Conservation (phyloP, 805 yeast genomes). For the Ogataea parapolymorpha region DNA sequence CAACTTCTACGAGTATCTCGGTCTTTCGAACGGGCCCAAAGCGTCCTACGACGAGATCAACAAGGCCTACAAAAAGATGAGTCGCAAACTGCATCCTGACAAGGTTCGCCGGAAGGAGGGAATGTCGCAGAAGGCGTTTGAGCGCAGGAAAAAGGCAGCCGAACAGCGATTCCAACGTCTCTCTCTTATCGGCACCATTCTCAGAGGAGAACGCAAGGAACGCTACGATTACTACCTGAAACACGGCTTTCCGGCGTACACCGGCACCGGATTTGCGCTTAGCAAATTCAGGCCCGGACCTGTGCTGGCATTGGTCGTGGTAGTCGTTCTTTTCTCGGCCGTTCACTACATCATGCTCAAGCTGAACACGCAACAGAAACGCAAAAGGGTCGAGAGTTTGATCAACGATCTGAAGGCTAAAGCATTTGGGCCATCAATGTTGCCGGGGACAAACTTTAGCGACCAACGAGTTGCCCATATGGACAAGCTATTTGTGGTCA, state of each 20-base stretch:
- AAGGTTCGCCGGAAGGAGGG: constrained; percentile 47
- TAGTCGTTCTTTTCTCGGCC: constrained; percentile 48
- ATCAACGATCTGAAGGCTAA: constrained; percentile 46
- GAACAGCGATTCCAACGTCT: constrained; percentile 75
- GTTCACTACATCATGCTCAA: constrained; percentile 58
- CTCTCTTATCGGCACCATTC: constrained; percentile 69
- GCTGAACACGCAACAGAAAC: constrained; percentile 54
- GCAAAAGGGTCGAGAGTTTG: constrained; percentile 49
- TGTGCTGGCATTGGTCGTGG: constrained; percentile 45
- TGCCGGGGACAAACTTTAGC: constrained; percentile 36
- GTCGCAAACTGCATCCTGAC: constrained; percentile 84
- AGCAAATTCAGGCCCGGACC: constrained; percentile 68
- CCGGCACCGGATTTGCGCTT: constrained; percentile 63
- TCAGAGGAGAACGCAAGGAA: constrained; percentile 59
- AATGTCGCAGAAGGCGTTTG: constrained; percentile 26
- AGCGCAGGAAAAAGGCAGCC: constrained; percentile 41
- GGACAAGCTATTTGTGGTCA: constrained; percentile 53
- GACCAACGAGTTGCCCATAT: constrained; percentile 42
- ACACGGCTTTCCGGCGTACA: constrained; percentile 82
- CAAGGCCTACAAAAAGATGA: constrained; percentile 66
- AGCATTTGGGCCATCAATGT: constrained; percentile 47
- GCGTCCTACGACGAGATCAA: constrained; percentile 52
- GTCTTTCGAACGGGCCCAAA: constrained; percentile 39
- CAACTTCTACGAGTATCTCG: constrained; percentile 68
- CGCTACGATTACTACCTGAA: constrained; percentile 81